A percentile compares a stretch with the other conserved stretches of the same genome.
phyloP scores from a whole-genome alignment of 331 rosid species.

The Quercus phellos region DNA sequence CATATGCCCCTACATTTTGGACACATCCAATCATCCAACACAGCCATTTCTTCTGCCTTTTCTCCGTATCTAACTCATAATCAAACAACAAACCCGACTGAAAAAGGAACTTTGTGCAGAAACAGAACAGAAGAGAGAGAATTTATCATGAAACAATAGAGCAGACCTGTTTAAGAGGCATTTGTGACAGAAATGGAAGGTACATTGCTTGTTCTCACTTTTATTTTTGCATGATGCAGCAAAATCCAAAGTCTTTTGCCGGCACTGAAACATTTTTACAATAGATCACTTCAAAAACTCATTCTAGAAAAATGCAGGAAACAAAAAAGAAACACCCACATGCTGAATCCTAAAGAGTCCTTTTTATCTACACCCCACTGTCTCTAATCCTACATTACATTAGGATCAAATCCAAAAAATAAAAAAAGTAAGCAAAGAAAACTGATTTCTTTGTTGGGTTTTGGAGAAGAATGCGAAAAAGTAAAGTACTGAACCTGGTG shows the following conservation, averaged over 20 bases:
- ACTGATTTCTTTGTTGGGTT: too few relatives aligned
- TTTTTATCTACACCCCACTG: too few relatives aligned
- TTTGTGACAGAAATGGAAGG: constrained; percentile 44
- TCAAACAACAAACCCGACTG: background rate
- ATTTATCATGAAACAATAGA: too few relatives aligned
- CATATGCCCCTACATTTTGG: constrained; percentile 71
- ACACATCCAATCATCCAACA: constrained; percentile 50
- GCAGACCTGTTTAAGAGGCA: constrained; percentile 73
- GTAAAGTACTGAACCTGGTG: constrained; percentile 42
- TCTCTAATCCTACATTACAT: too few relatives aligned
- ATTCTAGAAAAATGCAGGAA: too few relatives aligned
- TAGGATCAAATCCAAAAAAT: background rate
- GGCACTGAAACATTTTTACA: constrained; percentile 43
- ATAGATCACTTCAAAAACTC: too few relatives aligned
- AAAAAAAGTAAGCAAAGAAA: background rate
- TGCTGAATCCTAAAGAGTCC: too few relatives aligned
- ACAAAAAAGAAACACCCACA: too few relatives aligned
- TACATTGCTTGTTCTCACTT: constrained; percentile 32
- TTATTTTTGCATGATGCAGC: constrained; percentile 49
- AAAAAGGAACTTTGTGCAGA: too few relatives aligned
- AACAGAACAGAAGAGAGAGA: too few relatives aligned
- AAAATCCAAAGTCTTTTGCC: constrained; percentile 55
- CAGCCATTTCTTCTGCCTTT: constrained; percentile 44
- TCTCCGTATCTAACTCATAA: constrained; percentile 58
- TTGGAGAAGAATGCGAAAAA: background rate